A percentile compares a stretch with the other conserved stretches of the same genome.
Conservation (phyloP, 2,329 filamentous ascomycete species). For the Rhynchosporium secalis region DNA sequence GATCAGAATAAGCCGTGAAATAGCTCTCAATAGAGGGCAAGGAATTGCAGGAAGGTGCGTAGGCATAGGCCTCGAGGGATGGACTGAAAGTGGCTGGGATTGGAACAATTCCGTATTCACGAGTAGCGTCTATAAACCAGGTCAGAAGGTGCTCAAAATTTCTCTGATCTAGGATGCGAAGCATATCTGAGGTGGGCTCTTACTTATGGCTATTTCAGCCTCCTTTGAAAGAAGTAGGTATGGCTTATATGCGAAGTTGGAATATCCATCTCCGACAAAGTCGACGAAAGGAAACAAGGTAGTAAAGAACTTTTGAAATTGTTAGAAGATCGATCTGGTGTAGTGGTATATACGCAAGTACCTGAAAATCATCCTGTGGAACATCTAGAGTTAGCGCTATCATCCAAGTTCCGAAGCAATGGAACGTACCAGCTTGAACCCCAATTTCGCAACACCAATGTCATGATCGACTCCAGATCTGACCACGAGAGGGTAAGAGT, state of each 20-base stretch:
- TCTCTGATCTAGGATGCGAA: background rate
- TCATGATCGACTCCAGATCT: constrained; percentile 28
- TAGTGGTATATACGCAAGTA: background rate
- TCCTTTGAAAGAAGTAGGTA: constrained; percentile 16
- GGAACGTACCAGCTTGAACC: constrained; percentile 5
- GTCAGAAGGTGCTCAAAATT: background rate
- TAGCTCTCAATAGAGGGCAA: constrained; percentile 11
- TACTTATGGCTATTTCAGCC: constrained; percentile 7
- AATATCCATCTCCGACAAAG: constrained; percentile 50
- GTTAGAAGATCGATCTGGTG: background rate
- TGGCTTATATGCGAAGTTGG: constrained; percentile 52
- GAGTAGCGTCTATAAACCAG: background rate
- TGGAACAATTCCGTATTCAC: constrained; percentile 10
- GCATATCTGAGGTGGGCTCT: background rate
- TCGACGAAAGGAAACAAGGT: constrained; percentile 59
- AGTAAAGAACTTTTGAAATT: constrained; percentile 45
- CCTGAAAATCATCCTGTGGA: constrained; percentile 19
- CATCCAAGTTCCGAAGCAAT: background rate
- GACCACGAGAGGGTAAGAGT: constrained; percentile 31
- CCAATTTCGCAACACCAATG: constrained; percentile 22
- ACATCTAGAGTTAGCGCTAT: background rate
- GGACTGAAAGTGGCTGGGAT: constrained; percentile 19
- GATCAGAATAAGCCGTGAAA: constrained; percentile 17
- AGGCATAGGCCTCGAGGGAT: constrained; percentile 21
- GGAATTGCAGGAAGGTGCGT: background rate